A percentile compares a stretch with the other conserved stretches of the same genome.
Conservation (phyloP, 306 rosid species). For the Lithocarpus polystachyus region DNA sequence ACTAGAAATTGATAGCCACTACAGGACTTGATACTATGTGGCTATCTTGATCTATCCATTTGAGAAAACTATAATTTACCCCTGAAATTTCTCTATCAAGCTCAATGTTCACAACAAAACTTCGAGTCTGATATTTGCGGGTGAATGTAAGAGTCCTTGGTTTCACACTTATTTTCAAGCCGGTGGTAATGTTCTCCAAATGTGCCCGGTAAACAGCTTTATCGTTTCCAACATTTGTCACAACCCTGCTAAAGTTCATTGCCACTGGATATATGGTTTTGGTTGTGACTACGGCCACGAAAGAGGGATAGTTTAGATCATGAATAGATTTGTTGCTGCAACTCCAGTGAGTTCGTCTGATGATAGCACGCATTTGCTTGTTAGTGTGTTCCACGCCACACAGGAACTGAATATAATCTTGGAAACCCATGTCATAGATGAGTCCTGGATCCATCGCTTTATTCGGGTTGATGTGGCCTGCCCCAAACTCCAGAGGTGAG, state of each 20-base stretch:
- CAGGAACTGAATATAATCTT: slow-evolving; percentile 18
- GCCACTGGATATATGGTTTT: neutral
- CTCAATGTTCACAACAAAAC: no score
- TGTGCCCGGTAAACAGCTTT: no score
- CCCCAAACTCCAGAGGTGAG: slow-evolving; percentile 10
- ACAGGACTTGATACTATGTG: no score
- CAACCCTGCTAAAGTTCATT: slow-evolving; percentile 11
- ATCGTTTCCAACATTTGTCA: neutral
- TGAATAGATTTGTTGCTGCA: neutral
- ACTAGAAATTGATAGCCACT: no score
- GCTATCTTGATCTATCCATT: no score
- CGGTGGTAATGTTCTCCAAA: no score
- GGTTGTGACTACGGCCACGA: neutral
- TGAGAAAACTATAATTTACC: no score
- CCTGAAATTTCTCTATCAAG: no score
- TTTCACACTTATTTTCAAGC: no score
- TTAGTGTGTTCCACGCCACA: slow-evolving; percentile 1
- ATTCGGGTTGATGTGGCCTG: slow-evolving; percentile 11
- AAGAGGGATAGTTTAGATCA: slow-evolving; percentile 18
- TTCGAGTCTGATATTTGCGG: no score
- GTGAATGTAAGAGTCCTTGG: no score
- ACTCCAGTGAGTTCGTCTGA: neutral
- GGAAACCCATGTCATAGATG: neutral
- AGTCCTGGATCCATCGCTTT: slow-evolving; percentile 2
- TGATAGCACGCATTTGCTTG: neutral